Conservation (phyloP, 148 eudicot species). For the Rhododendron griersonianum region DNA sequence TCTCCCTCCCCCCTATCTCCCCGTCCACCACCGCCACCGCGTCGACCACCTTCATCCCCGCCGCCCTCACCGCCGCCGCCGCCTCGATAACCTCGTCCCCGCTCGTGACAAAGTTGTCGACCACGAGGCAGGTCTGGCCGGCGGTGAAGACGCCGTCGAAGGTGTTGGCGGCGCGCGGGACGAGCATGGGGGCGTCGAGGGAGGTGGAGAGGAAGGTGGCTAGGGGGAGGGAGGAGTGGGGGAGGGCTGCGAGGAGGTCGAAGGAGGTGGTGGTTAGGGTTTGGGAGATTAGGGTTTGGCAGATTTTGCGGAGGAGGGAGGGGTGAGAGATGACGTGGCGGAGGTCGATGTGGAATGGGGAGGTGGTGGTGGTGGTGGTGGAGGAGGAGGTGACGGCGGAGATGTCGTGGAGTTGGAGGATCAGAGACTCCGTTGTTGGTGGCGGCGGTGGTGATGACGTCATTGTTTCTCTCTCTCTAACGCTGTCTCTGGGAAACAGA, state of each 20-base stretch:
- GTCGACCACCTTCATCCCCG: constrained; percentile 62
- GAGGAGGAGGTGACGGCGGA: constrained; percentile 87
- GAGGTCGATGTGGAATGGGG: constrained; percentile 84
- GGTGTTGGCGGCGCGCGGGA: constrained; percentile 71
- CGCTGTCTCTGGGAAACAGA: background rate
- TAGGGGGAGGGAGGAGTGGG: constrained; percentile 67
- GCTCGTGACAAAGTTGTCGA: constrained; percentile 79
- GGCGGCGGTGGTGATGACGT: constrained; percentile 3
- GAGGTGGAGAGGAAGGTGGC: constrained; percentile 72
- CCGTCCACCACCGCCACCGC: constrained; percentile 84
- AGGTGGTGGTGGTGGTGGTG: constrained; percentile 56
- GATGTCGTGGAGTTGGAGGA: constrained; percentile 69
- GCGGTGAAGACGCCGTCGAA: constrained; percentile 59
- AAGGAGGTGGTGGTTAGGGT: constrained; percentile 21
- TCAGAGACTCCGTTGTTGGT: constrained; percentile 55
- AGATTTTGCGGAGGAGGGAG: constrained; percentile 54
- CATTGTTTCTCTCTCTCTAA: background rate
- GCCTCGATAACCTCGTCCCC: constrained; percentile 84
- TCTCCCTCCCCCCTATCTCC: constrained; percentile 87
- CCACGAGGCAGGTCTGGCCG: constrained; percentile 45
- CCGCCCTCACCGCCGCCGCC: constrained; percentile 53
- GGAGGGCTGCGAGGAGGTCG: constrained; percentile 66
- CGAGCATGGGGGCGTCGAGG: constrained; percentile 55
- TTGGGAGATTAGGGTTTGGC: constrained; percentile 20
- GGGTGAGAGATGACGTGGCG: constrained; percentile 82